phyloP scores from a whole-genome alignment of 106 monocot species.

The Acorus calamus region DNA sequence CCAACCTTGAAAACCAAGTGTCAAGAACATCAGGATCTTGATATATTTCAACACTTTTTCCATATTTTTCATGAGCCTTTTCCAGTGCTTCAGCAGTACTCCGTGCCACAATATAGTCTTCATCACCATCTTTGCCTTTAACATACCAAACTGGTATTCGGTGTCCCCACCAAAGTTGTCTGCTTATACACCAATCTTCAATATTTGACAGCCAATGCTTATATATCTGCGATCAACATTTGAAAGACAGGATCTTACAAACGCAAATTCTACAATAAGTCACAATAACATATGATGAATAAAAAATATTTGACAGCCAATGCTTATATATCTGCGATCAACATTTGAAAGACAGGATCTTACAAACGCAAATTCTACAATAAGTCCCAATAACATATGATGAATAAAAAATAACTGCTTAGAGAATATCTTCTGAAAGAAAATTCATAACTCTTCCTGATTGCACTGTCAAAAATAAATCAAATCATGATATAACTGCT shows the following conservation, averaged over 20 bases:
- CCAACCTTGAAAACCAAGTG: slow-evolving; percentile 98
- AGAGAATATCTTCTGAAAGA: too few species aligned
- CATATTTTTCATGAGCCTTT: slow-evolving; percentile 74
- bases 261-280: too few species aligned
- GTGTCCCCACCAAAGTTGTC: slow-evolving; percentile 99
- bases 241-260: too few species aligned
- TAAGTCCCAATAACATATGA: too few species aligned
- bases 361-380: too few species aligned
- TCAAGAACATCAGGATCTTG: slow-evolving; percentile 99
- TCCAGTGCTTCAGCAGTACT: slow-evolving; percentile 61
- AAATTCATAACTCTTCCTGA: too few species aligned
- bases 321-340: slow-evolving; percentile 74
- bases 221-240: slow-evolving; percentile 49
- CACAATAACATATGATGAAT: too few species aligned
- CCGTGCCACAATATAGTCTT: slow-evolving; percentile 87
- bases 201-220: slow-evolving; percentile 97
- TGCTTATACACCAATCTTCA: slow-evolving; percentile 99
- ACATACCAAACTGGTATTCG: slow-evolving; percentile 98
- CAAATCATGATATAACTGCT: neutral
- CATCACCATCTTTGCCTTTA: slow-evolving; percentile 76
- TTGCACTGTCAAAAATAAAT: too few species aligned
- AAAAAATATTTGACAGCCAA: slow-evolving; percentile 95
- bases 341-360: too few species aligned
- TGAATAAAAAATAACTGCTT: slow-evolving; percentile 41
- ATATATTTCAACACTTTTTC: slow-evolving; percentile 87